A percentile compares a stretch with the other conserved stretches of the same genome.
Conservation (phyloP, 1,284 basidiomycete species). For the Amylostereum chailletii region DNA sequence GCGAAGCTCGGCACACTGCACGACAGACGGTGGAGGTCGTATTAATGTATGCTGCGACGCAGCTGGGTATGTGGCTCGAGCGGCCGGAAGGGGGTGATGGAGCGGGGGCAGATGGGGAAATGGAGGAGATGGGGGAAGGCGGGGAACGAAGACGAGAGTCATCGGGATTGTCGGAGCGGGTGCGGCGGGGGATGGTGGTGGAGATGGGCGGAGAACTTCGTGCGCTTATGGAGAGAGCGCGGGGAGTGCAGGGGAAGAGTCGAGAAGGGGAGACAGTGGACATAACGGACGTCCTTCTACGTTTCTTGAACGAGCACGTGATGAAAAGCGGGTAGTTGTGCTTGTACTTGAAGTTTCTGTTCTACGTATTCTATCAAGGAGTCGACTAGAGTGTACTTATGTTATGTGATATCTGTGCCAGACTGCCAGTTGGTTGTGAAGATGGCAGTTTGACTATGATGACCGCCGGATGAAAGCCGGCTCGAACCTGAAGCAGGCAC, state of each 20-base stretch:
- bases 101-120: slow-evolving; percentile 12
- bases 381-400: too few species aligned
- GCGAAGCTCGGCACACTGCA: slow-evolving; percentile 41
- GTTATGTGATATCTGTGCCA: too few species aligned
- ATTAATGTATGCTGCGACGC: slow-evolving; percentile 69
- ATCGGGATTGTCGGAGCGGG: slow-evolving; percentile 48
- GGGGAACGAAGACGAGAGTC: slow-evolving; percentile 30
- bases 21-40: slow-evolving; percentile 60
- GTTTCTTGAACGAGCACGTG: slow-evolving; percentile 59
- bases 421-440: too few species aligned
- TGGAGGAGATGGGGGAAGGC: slow-evolving; percentile 24
- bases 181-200: slow-evolving; percentile 65
- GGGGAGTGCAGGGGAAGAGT: slow-evolving; percentile 49
- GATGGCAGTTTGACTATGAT: too few species aligned
- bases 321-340: slow-evolving; percentile 10
- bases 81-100: slow-evolving; percentile 53
- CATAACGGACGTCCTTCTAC: slow-evolving; percentile 46
- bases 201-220: slow-evolving; percentile 73
- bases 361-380: too few species aligned
- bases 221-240: slow-evolving; percentile 55
- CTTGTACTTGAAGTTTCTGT: too few species aligned
- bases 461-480: too few species aligned
- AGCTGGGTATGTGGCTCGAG: slow-evolving; percentile 67
- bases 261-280: slow-evolving; percentile 38
- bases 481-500: too few species aligned